A percentile compares a stretch with the other conserved stretches of the same genome.
Evolutionary conservation across 805 yeast species (phyloP).

Genomic region (Metschnikowia shivogae): DNA sequence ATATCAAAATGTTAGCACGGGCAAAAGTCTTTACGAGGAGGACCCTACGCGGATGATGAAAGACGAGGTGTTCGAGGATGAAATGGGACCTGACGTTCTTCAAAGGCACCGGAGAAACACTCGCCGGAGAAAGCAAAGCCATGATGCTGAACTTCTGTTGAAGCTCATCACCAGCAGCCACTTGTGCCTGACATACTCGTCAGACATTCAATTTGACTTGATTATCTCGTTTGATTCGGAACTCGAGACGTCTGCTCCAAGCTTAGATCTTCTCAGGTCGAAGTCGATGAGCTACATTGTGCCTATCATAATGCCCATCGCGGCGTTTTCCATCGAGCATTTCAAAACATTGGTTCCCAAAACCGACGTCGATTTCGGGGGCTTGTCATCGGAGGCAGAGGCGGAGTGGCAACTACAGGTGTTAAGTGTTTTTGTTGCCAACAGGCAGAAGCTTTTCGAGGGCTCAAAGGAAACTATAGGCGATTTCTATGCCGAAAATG

Average conservation of each 20-base stretch:
- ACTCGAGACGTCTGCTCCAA: conserved; percentile 32
- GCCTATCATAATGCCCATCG: conserved; percentile 35
- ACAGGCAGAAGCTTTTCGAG: conserved; percentile 24
- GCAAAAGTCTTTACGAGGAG: conserved; percentile 47
- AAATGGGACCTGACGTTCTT: conserved; percentile 7
- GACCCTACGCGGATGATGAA: not conserved
- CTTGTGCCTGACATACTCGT: conserved; percentile 12
- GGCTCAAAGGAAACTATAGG: conserved; percentile 19
- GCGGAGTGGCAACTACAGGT: conserved; percentile 31
- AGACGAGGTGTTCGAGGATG: conserved; percentile 13
- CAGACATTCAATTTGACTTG: conserved; percentile 20
- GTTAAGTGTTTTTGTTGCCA: conserved; percentile 27
- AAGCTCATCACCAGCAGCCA: conserved; percentile 17
- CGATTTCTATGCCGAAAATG: conserved; percentile 26
- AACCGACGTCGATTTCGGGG: conserved; percentile 19
- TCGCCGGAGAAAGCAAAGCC: conserved; percentile 1
- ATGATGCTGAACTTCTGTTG: conserved; percentile 8
- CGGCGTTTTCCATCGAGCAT: conserved; percentile 34
- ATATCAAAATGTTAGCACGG: conserved; percentile 65
- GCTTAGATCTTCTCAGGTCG: conserved; percentile 31
- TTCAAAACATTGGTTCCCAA: conserved; percentile 19
- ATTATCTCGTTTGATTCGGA: conserved; percentile 36
- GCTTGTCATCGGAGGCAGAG: conserved; percentile 19
- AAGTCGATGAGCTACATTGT: conserved; percentile 13
- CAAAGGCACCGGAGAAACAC: conserved; percentile 4